These are phyloP conservation scores for Teratosphaeria pseudoeucalypti DNA, from an alignment of 2,329 filamentous ascomycete species.

Conservation along the genomic window DNA sequence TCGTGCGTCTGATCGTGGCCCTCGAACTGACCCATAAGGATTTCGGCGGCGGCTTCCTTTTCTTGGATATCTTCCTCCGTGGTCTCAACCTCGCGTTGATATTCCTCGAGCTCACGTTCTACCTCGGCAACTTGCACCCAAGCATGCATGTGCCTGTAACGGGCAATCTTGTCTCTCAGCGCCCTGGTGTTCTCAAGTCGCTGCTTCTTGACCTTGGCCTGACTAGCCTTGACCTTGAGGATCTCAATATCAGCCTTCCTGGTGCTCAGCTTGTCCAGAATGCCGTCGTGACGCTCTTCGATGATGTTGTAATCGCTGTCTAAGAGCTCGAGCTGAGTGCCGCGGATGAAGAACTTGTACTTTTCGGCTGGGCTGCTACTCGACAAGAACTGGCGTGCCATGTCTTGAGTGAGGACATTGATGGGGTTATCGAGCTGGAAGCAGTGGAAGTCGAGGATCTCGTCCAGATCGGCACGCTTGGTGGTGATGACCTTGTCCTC, in stretches of 20 bases:
- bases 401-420: constrained; percentile 91
- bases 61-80: constrained; percentile 37
- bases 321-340: constrained; percentile 84
- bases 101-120: constrained; percentile 40
- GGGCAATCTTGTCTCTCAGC: constrained; percentile 50
- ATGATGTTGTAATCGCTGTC: constrained; percentile 85
- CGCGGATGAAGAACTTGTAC: constrained; percentile 93
- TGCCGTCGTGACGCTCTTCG: constrained; percentile 65
- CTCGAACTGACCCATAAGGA: constrained; percentile 33
- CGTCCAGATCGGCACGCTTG: constrained; percentile 78
- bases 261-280: constrained; percentile 51
- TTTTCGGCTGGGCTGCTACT: constrained; percentile 72
- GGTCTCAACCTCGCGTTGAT: constrained; percentile 19
- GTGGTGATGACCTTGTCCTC: constrained; percentile 62
- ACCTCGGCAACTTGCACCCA: constrained; percentile 79
- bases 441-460: constrained; percentile 86
- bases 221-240: constrained; percentile 48
- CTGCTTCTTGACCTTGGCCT: constrained; percentile 55
- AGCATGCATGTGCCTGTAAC: constrained; percentile 57
- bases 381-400: constrained; percentile 86
- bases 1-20: constrained; percentile 32
- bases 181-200: constrained; percentile 55
- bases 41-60: constrained; percentile 34
- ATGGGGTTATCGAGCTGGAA: constrained; percentile 95
- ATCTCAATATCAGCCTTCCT: constrained; percentile 53